phyloP scores from a whole-genome alignment of 1,284 basidiomycete species.

The Ganoderma meredithae region DNA sequence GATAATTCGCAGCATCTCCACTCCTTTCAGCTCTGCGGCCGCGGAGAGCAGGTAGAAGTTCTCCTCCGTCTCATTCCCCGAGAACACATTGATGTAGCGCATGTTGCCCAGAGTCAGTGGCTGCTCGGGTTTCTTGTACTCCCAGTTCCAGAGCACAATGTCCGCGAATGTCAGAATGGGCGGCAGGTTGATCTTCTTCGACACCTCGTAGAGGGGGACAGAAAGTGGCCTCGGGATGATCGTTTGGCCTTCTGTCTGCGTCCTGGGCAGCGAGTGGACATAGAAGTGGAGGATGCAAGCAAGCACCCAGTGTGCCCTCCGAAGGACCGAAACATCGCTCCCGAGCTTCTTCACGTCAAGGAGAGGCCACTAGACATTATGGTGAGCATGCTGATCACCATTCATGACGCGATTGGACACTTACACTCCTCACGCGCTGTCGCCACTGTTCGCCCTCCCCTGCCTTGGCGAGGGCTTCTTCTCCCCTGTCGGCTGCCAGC shows the following conservation, averaged over 20 bases:
- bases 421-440: conserved; percentile 64
- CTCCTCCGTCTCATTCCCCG: conserved; percentile 84
- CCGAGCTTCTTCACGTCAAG: conserved; percentile 64
- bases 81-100: conserved; percentile 79
- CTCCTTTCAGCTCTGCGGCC: conserved; percentile 86
- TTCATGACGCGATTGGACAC: conserved; percentile 37
- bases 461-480: conserved; percentile 57
- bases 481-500: conserved; percentile 66
- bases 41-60: conserved; percentile 92
- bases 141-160: conserved; percentile 96
- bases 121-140: conserved; percentile 60
- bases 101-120: conserved; percentile 69
- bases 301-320: conserved; percentile 90
- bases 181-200: conserved; percentile 82
- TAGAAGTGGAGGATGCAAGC: conserved; percentile 92
- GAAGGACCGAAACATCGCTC: conserved; percentile 63
- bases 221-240: conserved; percentile 80
- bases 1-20: conserved; percentile 87
- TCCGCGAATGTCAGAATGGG: conserved; percentile 96
- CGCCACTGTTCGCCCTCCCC: conserved; percentile 73
- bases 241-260: conserved; percentile 49
- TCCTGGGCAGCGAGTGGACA: conserved; percentile 76
- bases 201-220: conserved; percentile 83
- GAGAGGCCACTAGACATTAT: conserved; percentile 65
- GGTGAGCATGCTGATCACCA: conserved; percentile 17